Base-by-base conservation (phyloP, 768 basidiomycete species). In the Hydnum rufescens region DNA sequence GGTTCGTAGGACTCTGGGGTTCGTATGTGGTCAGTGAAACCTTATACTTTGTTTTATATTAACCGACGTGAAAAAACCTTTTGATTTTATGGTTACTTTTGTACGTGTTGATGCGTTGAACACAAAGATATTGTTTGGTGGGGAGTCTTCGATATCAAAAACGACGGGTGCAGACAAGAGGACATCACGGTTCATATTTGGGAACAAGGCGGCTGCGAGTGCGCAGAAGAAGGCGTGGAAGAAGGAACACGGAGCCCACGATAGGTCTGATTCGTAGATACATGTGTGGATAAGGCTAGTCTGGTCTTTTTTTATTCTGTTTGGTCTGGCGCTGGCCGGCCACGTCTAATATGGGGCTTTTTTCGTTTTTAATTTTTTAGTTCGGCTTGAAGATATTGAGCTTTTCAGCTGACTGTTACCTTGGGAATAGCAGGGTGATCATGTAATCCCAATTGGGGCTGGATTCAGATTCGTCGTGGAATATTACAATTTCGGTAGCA, bases 111-210 rank as follows among this genome's bases (percentile, higher is more conserved):
- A 39, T 39, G 36, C 13, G 22, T 13, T 22, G 22, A 4, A 18
- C 25, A 4, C 31, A 6, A 19, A 57, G 57, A 56, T 58, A n/a
- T 42, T 57, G 22, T 58, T 86, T 60, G 71, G 74, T 36, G 70
- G 71, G 25, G 69, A 79, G 8, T 68, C 70, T 25, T 61, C 66
- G 34, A 63, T 74, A 46, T 84, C 82, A 30, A 75, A 73, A 61
- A 80, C 74, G 58, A 86, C 83, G 3, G 85, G 84, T 18, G 78
- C 82, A 19, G 82, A 86, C 65, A 86, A 86, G 60, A 75, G 74
- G 56, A 88, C 83, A 3, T 85, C 82, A 16, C 61, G 77, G 3
- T 86, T 87, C 63, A 66, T 86, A 22, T 88, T 88, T 61, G 75
- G 80, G 2, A 88, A 85, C 67, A 80, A 73, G 58, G 65, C 65